Evolutionary conservation across 345 rosid genomes (phyloP).

Genomic region (Ailanthus altissimus): DNA sequence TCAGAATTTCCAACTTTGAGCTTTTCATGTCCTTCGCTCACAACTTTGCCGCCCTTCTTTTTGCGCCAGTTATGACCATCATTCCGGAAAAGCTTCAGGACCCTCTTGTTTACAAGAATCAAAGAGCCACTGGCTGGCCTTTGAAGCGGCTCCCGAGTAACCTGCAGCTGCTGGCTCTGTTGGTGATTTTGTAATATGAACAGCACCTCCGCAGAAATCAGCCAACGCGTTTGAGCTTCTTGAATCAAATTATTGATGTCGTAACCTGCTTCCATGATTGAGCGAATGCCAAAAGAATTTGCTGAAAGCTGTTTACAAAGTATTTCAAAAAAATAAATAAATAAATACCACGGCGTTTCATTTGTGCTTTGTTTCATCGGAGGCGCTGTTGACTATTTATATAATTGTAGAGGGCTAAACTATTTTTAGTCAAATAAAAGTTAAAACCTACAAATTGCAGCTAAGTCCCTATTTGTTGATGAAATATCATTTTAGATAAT

Average conservation of each 20-base stretch:
- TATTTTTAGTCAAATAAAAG: too few species aligned
- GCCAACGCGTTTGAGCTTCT: conserved; percentile 82
- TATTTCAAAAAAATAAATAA: too few species aligned
- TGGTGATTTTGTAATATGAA: conserved; percentile 67
- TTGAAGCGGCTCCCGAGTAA: conserved; percentile 44
- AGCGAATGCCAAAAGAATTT: not conserved
- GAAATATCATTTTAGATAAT: too few species aligned
- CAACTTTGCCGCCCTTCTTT: conserved; percentile 80
- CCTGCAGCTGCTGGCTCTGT: conserved; percentile 37
- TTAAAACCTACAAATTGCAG: too few species aligned
- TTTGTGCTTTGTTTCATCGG: too few species aligned
- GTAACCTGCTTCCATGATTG: conserved; percentile 42
- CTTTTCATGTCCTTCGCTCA: conserved; percentile 89
- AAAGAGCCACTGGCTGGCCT: conserved; percentile 64
- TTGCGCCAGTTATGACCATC: conserved; percentile 93
- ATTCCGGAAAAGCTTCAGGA: conserved; percentile 69
- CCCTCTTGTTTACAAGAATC: conserved; percentile 68
- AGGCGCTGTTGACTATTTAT: too few species aligned
- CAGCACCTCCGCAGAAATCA: conserved; percentile 79
- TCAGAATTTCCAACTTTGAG: conserved; percentile 91
- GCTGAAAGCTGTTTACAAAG: too few species aligned
- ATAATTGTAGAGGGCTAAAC: too few species aligned
- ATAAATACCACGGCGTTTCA: too few species aligned
- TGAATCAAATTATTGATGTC: conserved; percentile 44
- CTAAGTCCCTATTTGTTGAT: too few species aligned